Evolutionary conservation across 371 early-diverging fungal species (phyloP), one percentile per base, ranked within the genome.

Genomic region (Mucor mucedo): DNA sequence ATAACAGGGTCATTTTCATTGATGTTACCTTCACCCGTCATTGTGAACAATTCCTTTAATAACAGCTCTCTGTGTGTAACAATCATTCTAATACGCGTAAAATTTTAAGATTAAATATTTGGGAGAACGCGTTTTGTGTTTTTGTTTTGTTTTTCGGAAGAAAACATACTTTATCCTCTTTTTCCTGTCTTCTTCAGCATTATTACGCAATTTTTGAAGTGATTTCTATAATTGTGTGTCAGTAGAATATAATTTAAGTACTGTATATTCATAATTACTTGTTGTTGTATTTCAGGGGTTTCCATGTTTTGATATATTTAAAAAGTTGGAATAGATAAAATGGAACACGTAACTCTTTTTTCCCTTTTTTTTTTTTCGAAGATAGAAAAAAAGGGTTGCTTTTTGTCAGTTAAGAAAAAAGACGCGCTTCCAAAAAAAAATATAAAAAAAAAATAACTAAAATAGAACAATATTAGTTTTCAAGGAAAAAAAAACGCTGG

Each of bases 11-110:
- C 72, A 35, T 58, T 38, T 9, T 65, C 75, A 35, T 62, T 45
- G 16, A 53, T 14, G 7, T 47, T 52, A 32, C 44, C 58, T 42
- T 60, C 66, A 21, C 62, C 62, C 61, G 70, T 75, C 69, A 78
- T 67, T 30, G 75, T 64, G 41, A 75, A 78, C 14, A 78, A 49
- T 44, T 78, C 78, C 47, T 78, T 75, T 33, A 78, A 65, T 38
- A 72, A 60, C 13, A 60, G 47, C 44, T 75, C 75, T 44, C 70
- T 55, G 30, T 78, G 78, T 55, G 63, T 65, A 45, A 64, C 68
- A 53, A 75, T 62, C 16, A 55, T 52, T 35, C 78, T 78, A 57
- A 21, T 27, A 40, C 9, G 21, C 21, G n/a, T 39, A 11, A 44
- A 4, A 4, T 47, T 21, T 47, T 47, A 21, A 44, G 44, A n/a